Evolutionary conservation across 129 eudicot genomes (phyloP).

Genomic region (Erigeron canadensis): DNA sequence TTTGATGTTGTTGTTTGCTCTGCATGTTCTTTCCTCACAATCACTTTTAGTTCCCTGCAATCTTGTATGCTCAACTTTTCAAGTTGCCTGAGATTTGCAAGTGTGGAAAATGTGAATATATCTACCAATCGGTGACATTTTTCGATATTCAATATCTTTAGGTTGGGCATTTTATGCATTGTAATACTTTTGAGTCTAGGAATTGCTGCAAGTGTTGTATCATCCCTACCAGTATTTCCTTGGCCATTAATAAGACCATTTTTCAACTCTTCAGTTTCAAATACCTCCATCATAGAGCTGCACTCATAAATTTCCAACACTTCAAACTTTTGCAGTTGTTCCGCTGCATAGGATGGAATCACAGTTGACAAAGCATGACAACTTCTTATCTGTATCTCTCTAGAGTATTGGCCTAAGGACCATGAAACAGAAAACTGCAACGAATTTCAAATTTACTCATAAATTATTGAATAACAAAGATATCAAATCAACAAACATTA

Average conservation of each 20-base stretch:
- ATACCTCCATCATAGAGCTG: neutral
- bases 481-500: too few relatives aligned
- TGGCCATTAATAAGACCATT: neutral
- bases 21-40: neutral
- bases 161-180: neutral
- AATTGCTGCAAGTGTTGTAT: neutral
- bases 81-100: conserved; percentile 1
- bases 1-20: neutral
- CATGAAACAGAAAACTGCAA: too few relatives aligned
- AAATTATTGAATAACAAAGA: too few relatives aligned
- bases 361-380: too few relatives aligned
- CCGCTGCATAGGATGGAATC: neutral
- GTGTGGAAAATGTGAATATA: neutral
- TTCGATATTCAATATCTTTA: neutral
- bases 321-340: neutral
- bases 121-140: neutral
- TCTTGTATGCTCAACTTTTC: neutral
- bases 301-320: neutral
- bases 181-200: neutral
- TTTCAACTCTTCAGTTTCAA: neutral
- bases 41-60: neutral
- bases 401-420: too few relatives aligned
- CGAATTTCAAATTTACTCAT: too few relatives aligned
- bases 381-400: too few relatives aligned
- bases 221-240: neutral